phyloP scores from a whole-genome alignment of 169 alveolate species.

The Fabrea salina region DNA sequence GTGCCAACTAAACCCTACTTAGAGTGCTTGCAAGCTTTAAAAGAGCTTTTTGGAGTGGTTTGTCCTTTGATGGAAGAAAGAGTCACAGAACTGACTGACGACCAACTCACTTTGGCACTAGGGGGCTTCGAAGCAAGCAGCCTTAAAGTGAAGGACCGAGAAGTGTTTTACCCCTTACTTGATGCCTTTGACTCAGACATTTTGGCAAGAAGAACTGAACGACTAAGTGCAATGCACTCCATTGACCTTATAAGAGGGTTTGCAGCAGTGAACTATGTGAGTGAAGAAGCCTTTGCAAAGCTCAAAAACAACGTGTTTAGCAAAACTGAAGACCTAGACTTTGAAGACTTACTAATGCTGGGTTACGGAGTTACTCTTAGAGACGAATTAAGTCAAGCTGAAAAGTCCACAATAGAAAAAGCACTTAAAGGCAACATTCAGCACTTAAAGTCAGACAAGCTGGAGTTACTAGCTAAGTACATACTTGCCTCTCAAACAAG shows the following conservation, averaged over 20 bases:
- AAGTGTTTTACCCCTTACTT: background rate
- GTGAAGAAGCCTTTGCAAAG: background rate
- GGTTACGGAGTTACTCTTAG: background rate
- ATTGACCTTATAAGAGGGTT: background rate
- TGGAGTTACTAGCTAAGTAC: background rate
- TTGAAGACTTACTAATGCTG: background rate
- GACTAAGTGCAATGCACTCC: background rate
- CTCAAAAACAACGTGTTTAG: background rate
- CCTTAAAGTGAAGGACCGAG: background rate
- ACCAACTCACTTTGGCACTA: background rate
- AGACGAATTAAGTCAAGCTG: background rate
- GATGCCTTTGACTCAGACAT: background rate
- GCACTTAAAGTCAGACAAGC: background rate
- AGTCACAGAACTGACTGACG: constrained; percentile 4
- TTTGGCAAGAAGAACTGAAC: background rate
- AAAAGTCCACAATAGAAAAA: background rate
- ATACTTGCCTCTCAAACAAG: background rate
- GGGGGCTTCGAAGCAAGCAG: background rate
- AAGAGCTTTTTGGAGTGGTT: too few species aligned
- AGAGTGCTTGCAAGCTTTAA: too few species aligned
- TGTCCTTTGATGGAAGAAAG: background rate
- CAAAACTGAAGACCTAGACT: background rate
- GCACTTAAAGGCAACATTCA: background rate
- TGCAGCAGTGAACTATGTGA: background rate
- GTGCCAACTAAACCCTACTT: background rate